phyloP scores from a whole-genome alignment of 2,329 filamentous ascomycete species.

The Epichloe amarillans region DNA sequence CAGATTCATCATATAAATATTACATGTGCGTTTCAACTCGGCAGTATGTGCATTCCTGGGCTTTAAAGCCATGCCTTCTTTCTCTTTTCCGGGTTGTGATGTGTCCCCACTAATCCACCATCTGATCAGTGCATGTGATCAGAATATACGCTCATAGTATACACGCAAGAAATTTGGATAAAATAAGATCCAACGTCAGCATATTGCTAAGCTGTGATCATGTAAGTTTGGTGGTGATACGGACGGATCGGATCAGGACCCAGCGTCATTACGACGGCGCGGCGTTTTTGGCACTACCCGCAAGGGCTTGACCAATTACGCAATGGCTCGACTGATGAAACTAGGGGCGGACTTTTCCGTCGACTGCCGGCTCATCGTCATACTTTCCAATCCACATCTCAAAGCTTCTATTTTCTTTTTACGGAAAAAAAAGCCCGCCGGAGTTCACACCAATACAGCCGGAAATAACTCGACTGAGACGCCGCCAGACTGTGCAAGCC shows the following conservation, averaged over 20 bases:
- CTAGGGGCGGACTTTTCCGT: slow-evolving; percentile 8
- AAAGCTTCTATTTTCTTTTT: not conserved
- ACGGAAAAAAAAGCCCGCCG: slow-evolving; percentile 9
- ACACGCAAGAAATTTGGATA: too few species aligned
- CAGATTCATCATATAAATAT: not conserved
- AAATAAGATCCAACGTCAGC: too few species aligned
- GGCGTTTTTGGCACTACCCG: slow-evolving; percentile 5
- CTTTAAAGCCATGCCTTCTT: not conserved
- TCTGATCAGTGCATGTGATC: too few species aligned
- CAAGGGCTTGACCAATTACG: slow-evolving; percentile 6
- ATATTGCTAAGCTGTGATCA: not conserved
- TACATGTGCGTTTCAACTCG: too few species aligned
- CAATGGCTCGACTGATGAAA: not conserved
- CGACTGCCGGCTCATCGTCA: not conserved
- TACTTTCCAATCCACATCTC: not conserved
- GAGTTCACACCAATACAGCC: slow-evolving; percentile 7
- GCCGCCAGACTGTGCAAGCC: not conserved
- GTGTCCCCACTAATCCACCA: too few species aligned
- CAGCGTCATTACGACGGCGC: not conserved
- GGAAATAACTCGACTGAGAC: not conserved
- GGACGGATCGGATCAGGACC: too few species aligned
- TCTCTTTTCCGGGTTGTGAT: too few species aligned
- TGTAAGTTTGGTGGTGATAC: not conserved
- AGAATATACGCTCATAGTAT: too few species aligned
- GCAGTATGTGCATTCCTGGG: too few species aligned